Base-by-base conservation (phyloP, 2,329 filamentous ascomycete species). In the Neofusicoccum laricinum region DNA sequence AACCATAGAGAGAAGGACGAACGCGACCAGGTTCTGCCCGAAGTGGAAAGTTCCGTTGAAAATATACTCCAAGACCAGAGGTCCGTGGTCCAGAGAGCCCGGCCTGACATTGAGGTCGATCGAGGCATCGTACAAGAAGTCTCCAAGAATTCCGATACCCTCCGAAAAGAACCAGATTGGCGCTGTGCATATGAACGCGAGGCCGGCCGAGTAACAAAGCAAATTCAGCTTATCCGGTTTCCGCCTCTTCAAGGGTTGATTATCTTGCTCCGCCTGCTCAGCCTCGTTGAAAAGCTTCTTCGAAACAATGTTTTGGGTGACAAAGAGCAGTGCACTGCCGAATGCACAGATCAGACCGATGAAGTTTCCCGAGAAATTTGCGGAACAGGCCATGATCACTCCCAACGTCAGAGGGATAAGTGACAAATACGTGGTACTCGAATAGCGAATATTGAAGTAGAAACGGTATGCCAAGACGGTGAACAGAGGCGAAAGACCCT, bases 1-100 rank as follows among this genome's bases (percentile, higher is more conserved):
- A 12, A 98, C 90, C 81, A 97, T 90, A 62, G 93, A 97, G 6
- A 99, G 82, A 5, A 99, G 84, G 21, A 97, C 83, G 74, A 99
- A 99, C 0, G 95, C 95, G 63, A 99, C 85, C 61, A 99, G 96
- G 73, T 96, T 97, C 73, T 99, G 95, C 15, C 88, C 91, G 76
- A 98, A 99, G 78, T 99, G 95, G 74, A 96, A 97, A 3, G 92
- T 89, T 63, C 95, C 95, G 76, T 99, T 99, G 84, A 99, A 98
- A 59, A 98, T 76, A 75, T 96, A 98, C 74, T 99, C 95, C n/a
- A 96, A 72, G 1, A 82, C 75, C 7, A 90, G 77, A 8, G 82
- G 79, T 55, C 85, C 85, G 71, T 88, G 86, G 66, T 88, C 86
- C 63, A 87, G 78, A 2, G 91, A 87, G 30, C 90, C 92, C 66